Conservation (phyloP, 352 stramenopile species). For the Globisporangium nodosum region DNA sequence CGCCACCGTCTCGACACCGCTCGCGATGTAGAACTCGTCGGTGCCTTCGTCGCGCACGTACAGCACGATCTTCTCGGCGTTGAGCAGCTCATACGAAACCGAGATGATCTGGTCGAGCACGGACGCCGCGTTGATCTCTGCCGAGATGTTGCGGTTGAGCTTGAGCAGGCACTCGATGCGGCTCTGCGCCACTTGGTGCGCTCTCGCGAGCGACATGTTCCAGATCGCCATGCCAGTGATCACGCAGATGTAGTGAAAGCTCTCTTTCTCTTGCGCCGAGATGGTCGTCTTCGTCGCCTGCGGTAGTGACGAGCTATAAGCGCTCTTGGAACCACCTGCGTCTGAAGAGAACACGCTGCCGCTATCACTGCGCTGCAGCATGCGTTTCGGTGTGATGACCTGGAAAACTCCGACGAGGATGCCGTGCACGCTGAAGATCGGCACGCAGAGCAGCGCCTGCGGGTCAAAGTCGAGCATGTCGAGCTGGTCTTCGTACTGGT, state of each 20-base stretch:
- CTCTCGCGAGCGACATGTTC: constrained; percentile 59
- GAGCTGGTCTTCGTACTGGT: constrained; percentile 64
- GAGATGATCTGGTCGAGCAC: constrained; percentile 61
- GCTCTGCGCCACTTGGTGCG: constrained; percentile 53
- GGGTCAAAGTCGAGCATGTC: constrained; percentile 62
- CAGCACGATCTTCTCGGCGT: constrained; percentile 52
- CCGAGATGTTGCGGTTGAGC: constrained; percentile 65
- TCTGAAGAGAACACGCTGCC: not conserved
- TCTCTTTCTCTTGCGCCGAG: constrained; percentile 26
- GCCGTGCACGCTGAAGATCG: constrained; percentile 63
- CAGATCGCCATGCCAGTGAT: constrained; percentile 49
- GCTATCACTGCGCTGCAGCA: constrained; percentile 3
- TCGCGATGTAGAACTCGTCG: constrained; percentile 63
- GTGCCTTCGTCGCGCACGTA: constrained; percentile 43
- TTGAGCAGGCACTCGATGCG: constrained; percentile 68
- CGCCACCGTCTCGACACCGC: constrained; percentile 49
- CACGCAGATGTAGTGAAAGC: constrained; percentile 33
- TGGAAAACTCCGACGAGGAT: constrained; percentile 57
- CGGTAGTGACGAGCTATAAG: not conserved
- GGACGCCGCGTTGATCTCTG: constrained; percentile 50
- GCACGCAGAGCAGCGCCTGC: constrained; percentile 43
- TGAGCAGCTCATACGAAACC: constrained; percentile 66
- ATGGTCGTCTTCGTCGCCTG: constrained; percentile 17
- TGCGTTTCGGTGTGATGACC: constrained; percentile 40
- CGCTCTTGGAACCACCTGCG: not conserved